phyloP scores from a whole-genome alignment of 257 asterid genomes.

The Primulina huaijiensis region DNA sequence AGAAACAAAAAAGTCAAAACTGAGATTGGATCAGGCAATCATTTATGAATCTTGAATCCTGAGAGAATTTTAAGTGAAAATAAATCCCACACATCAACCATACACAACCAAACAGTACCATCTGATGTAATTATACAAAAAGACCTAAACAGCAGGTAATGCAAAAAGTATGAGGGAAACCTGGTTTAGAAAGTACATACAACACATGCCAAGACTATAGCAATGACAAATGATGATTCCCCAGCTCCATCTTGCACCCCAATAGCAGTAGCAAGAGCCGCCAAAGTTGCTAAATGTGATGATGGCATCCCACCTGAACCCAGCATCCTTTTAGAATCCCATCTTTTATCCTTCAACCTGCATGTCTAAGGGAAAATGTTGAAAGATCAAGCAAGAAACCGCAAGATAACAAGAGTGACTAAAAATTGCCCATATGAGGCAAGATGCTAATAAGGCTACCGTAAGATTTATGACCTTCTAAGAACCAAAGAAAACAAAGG shows the following conservation, averaged over 20 bases:
- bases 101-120: slow-evolving; percentile 18
- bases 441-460: background rate
- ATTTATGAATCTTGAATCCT: no score
- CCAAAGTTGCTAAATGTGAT: slow-evolving; percentile 90
- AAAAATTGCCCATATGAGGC: slow-evolving; percentile 20
- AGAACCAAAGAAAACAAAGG: background rate
- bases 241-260: slow-evolving; percentile 79
- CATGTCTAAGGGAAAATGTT: slow-evolving; percentile 45
- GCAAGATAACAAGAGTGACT: slow-evolving; percentile 8
- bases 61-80: no score
- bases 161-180: slow-evolving; percentile 51
- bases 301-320: slow-evolving; percentile 99
- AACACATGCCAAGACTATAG: slow-evolving; percentile 92
- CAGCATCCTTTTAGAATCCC: slow-evolving; percentile 90
- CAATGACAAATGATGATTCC: slow-evolving; percentile 75
- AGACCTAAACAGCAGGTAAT: slow-evolving; percentile 31
- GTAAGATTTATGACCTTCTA: background rate
- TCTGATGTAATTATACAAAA: slow-evolving; percentile 18
- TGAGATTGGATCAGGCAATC: background rate
- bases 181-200: slow-evolving; percentile 90
- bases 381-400: slow-evolving; percentile 46
- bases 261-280: slow-evolving; percentile 78
- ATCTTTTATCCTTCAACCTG: slow-evolving; percentile 92
- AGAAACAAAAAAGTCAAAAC: background rate
- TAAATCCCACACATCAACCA: no score